Evolutionary conservation across 305 asterid genomes (phyloP), one percentile per base, ranked within the genome.

Genomic region (Fraxinus dipetala): DNA sequence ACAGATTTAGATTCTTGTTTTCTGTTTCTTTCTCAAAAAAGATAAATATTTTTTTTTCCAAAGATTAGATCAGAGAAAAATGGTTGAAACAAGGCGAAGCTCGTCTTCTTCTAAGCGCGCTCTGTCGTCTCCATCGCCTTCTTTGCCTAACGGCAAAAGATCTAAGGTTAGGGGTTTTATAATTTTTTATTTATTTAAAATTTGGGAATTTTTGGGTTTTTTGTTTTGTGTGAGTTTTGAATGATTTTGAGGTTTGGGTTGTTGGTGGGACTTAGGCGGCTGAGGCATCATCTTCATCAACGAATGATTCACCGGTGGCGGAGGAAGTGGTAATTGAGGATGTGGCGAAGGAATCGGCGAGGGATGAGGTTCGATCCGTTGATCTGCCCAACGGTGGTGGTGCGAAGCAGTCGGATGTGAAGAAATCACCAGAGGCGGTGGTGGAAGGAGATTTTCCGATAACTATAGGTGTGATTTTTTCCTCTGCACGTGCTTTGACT

Each of bases 311-410:
- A 10, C 78, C 59, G 72, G 48, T 54, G 13, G 80, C 20, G 61
- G 72, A 80, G 31, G 83, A 83, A 77, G 54, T 72, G 14, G 80
- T 56, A 11, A 78, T n/a, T 54, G 83, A 76, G 22, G 69, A 69
- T 31, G 84, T 35, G 32, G 73, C 78, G 38, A 92, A 89, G 63
- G 94, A 92, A 83, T 85, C 89, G 85, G 72, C 43, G 9, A 85
- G 72, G 6, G 78, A 77, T 6, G 94, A 88, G 84, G 89, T 83
- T 81, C 88, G 91, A 90, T 87, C 94, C 83, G 86, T 84, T 90
- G 91, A 91, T 90, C 93, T 85, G 85, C 88, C 85, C 20, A 81
- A 73, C 31, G 87, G 85, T 34, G 91, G 82, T 76, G 85, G 28
- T 61, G 85, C 78, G 79, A 82, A 83, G 81, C 88, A 87, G 82